phyloP scores from a whole-genome alignment of 768 basidiomycete species.

The Piloderma croceum region DNA sequence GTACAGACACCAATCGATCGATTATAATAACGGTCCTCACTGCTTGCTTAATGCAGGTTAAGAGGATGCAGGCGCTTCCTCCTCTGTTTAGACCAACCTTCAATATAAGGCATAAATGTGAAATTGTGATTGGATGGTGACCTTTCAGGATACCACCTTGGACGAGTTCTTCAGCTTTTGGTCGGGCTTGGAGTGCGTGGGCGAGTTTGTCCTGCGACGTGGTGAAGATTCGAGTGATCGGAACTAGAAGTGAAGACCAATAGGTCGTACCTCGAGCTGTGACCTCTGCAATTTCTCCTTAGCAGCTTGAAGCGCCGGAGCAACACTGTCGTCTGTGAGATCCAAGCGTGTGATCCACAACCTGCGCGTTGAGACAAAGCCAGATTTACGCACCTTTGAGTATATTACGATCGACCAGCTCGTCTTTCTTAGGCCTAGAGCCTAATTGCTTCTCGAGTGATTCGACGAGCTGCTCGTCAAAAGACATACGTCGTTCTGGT shows the following conservation, averaged over 20 bases:
- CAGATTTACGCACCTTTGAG: conserved; percentile 60
- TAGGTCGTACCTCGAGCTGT: conserved; percentile 51
- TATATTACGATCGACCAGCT: conserved; percentile 64
- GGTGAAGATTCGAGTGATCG: neutral
- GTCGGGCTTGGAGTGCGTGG: conserved; percentile 51
- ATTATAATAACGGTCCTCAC: too few relatives aligned
- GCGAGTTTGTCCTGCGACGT: conserved; percentile 53
- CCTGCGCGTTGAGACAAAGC: neutral
- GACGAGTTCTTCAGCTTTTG: conserved; percentile 56
- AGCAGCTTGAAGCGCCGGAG: conserved; percentile 55
- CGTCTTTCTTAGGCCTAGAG: conserved; percentile 51
- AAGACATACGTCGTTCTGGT: conserved; percentile 13
- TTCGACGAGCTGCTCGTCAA: conserved; percentile 30
- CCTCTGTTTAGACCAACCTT: conserved; percentile 11
- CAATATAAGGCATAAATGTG: too few relatives aligned
- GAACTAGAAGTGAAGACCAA: neutral
- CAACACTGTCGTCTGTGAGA: conserved; percentile 52
- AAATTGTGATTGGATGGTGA: conserved; percentile 11
- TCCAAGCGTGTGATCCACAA: neutral
- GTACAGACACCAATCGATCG: conserved; percentile 2
- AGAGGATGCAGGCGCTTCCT: conserved; percentile 18
- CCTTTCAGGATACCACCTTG: conserved; percentile 55
- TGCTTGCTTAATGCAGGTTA: too few relatives aligned
- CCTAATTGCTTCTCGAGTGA: conserved; percentile 51
- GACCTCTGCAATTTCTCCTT: conserved; percentile 54